These are phyloP conservation scores for Ophiostoma novo-ulmi DNA, from an alignment of 2,329 filamentous ascomycete genomes.

Conservation along the genomic window DNA sequence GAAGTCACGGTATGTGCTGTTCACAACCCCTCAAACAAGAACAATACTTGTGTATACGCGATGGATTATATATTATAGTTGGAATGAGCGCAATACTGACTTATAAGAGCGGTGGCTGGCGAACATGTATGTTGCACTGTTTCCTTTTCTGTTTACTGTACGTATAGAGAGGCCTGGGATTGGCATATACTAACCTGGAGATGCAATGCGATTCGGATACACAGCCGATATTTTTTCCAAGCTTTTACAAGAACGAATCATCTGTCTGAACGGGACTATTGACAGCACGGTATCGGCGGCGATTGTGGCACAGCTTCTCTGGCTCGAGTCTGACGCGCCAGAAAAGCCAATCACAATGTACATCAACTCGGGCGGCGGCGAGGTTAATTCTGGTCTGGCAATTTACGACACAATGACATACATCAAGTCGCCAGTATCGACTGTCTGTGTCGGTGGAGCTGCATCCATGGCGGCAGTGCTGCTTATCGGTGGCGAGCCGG, in stretches of 20 bases:
- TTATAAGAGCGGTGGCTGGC: conserved; percentile 65
- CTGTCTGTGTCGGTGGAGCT: conserved; percentile 90
- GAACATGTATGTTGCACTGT: conserved; percentile 58
- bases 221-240: conserved; percentile 78
- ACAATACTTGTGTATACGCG: neutral
- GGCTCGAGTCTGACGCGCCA: conserved; percentile 94
- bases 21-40: neutral
- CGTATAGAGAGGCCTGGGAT: neutral
- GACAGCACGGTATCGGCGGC: conserved; percentile 88
- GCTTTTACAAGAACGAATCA: conserved; percentile 82
- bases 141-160: neutral
- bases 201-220: neutral
- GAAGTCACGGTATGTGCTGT: conserved; percentile 45
- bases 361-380: conserved; percentile 94
- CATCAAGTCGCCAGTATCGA: conserved; percentile 86
- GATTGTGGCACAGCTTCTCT: conserved; percentile 91
- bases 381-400: conserved; percentile 77
- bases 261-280: conserved; percentile 87
- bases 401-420: conserved; percentile 99
- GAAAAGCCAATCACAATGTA: conserved; percentile 95
- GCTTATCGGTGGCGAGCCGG: conserved; percentile 76
- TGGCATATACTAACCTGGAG: neutral
- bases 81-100: conserved; percentile 31
- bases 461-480: conserved; percentile 92
- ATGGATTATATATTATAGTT: neutral